Percentiles rank a stretch among this genome's conserved stretches.
Conservation (phyloP, 495 filamentous ascomycete genomes). For the Daldinia grandis region DNA sequence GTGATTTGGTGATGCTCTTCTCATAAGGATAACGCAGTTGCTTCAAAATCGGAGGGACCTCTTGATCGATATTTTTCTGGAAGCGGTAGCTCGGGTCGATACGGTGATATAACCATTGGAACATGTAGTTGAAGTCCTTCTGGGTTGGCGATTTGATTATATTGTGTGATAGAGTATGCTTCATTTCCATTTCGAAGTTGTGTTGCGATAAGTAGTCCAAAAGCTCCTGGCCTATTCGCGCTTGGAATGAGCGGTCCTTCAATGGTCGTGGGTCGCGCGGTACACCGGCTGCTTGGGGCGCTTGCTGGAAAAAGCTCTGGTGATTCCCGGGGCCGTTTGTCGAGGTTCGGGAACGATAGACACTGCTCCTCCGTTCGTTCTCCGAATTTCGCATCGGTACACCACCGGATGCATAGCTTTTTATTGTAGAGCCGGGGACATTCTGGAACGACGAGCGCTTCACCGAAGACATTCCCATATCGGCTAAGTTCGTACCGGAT, state of each 20-base stretch:
- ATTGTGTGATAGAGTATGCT: conserved; percentile 85
- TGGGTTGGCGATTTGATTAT: conserved; percentile 92
- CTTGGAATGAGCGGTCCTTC: conserved; percentile 79
- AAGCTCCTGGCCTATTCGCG: conserved; percentile 84
- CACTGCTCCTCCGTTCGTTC: conserved; percentile 81
- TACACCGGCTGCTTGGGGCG: conserved; percentile 76
- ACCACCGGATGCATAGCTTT: conserved; percentile 56
- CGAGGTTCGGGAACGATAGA: conserved; percentile 73
- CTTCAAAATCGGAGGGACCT: conserved; percentile 89
- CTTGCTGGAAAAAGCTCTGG: conserved; percentile 92
- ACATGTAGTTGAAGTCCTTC: conserved; percentile 96
- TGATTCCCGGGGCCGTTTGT: conserved; percentile 64
- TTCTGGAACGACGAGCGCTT: conserved; percentile 85
- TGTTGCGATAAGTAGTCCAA: conserved; percentile 88
- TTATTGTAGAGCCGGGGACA: conserved; percentile 68
- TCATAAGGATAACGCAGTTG: conserved; percentile 95
- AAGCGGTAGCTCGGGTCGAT: conserved; percentile 94
- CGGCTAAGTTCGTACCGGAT: conserved; percentile 75
- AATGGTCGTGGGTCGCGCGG: conserved; percentile 90
- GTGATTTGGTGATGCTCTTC: conserved; percentile 91
- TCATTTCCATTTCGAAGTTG: conserved; percentile 98
- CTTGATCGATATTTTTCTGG: conserved; percentile 89
- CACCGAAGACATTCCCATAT: conserved; percentile 82
- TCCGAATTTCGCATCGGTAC: conserved; percentile 56
- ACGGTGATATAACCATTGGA: conserved; percentile 95